Base-by-base conservation (phyloP, 1,284 basidiomycete species). In the Ganoderma meredithae region DNA sequence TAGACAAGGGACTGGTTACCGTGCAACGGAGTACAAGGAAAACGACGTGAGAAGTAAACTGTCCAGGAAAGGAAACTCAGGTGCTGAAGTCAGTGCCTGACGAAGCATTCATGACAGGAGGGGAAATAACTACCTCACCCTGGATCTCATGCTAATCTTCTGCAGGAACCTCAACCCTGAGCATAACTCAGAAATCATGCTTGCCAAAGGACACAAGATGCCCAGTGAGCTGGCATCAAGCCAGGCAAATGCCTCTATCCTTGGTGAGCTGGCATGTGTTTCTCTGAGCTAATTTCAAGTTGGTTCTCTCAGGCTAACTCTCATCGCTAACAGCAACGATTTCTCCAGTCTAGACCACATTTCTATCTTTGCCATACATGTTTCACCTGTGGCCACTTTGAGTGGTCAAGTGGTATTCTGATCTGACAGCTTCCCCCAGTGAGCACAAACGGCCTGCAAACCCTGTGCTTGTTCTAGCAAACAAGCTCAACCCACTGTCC, bases 401-500 rank as follows among this genome's bases (percentile, higher is more conserved):
- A 9, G 64, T 52, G 39, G 55, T 70, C 7, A 72, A 74, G 53
- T 56, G 73, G 47, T 71, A 68, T 47, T 64, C 60, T 5, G 69
- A 71, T 39, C 67, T 27, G 47, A 65, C 36, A 62, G 69, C 25
- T 59, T 62, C 36, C 36, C 31, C 31, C 8, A 6, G 36, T 6
- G 41, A 44, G 15, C 52, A 33, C 27, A 55, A 33, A 55, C 52
- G 52, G 12, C 52, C 52, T 19, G 31, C 52, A 15, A 55, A 33
- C 52, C 52, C 52, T 33, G 27, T 55, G 27, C 52, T 55, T 33
- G 27, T 55, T 6, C 22, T 55, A 17, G 27, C 15, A 6, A 55
- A 19, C 15, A 27, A 55, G 7, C 52, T 27, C 52, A 55, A 33
- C 17, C 25, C 31, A 0, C 52, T 55, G 0, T 27, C 52, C 19